Evolutionary conservation across 805 yeast genomes (phyloP).

Genomic region (Lipomyces spencermartinsiae): DNA sequence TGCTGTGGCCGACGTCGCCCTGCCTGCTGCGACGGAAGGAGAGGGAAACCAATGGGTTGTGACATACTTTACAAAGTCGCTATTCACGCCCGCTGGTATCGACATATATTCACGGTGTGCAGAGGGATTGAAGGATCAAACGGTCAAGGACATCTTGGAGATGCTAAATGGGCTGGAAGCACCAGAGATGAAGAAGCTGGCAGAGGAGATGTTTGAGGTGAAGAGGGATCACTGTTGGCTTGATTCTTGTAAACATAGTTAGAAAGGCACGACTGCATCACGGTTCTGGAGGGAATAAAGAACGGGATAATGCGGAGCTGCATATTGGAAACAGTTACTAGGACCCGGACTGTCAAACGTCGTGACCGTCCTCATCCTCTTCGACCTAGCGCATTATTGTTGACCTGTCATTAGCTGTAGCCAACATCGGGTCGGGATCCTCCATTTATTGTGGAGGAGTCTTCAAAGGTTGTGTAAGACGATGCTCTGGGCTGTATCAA

Average conservation of each 20-base stretch:
- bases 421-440: too few relatives aligned
- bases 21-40: not conserved
- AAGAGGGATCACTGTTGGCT: slow-evolving; percentile 1
- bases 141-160: not conserved
- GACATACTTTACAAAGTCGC: not conserved
- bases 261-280: not conserved
- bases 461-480: too few relatives aligned
- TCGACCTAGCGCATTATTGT: too few relatives aligned
- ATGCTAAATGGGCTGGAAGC: not conserved
- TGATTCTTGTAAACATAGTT: not conserved
- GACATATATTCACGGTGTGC: not conserved
- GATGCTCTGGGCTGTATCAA: too few relatives aligned
- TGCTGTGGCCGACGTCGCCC: not conserved
- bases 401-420: too few relatives aligned
- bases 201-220: not conserved
- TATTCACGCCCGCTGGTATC: not conserved
- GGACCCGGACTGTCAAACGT: too few relatives aligned
- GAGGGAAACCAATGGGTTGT: slow-evolving; percentile 5
- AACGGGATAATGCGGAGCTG: too few relatives aligned
- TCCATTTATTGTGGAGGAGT: too few relatives aligned
- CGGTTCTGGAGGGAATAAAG: too few relatives aligned
- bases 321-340: too few relatives aligned
- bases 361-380: too few relatives aligned
- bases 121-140: not conserved
- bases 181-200: not conserved